Percentiles rank a stretch among this genome's conserved stretches.
Conservation (phyloP, 768 basidiomycete genomes). For the Peribolospora baueri region DNA sequence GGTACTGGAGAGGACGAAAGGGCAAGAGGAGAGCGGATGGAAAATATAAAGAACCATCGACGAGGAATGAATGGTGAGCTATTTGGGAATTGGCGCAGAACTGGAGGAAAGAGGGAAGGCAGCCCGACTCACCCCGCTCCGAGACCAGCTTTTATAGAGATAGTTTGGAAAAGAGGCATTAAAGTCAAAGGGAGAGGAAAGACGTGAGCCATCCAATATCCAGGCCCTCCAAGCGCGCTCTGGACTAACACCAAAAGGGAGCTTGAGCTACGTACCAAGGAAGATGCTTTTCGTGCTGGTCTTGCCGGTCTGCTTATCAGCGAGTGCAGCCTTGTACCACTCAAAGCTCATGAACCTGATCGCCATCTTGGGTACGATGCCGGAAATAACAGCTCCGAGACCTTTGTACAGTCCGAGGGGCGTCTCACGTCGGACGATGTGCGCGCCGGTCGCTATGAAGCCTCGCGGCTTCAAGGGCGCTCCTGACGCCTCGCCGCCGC, state of each 20-base stretch:
- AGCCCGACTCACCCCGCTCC: too few relatives aligned
- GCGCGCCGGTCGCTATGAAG: slow-evolving; percentile 68
- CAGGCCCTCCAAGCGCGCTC: too few relatives aligned
- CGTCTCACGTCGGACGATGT: slow-evolving; percentile 74
- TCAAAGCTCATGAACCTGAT: slow-evolving; percentile 97
- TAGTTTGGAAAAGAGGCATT: too few relatives aligned
- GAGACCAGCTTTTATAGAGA: too few relatives aligned
- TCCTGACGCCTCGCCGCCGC: neutral
- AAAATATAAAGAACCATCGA: neutral
- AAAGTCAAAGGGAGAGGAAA: too few relatives aligned
- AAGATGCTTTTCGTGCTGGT: slow-evolving; percentile 61
- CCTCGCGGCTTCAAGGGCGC: slow-evolving; percentile 42
- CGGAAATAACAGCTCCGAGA: slow-evolving; percentile 80
- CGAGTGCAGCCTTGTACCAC: slow-evolving; percentile 63
- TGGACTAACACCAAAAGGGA: neutral
- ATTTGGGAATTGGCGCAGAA: neutral
- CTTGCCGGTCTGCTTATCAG: slow-evolving; percentile 50
- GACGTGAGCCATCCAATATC: too few relatives aligned
- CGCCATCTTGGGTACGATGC: slow-evolving; percentile 98
- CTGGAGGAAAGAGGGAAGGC: too few relatives aligned
- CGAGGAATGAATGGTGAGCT: neutral
- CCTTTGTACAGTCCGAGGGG: slow-evolving; percentile 94
- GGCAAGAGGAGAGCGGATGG: neutral
- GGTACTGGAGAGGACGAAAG: slow-evolving; percentile 28
- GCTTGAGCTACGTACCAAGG: slow-evolving; percentile 34